These are phyloP conservation scores for Filobasidium uniguttulatum DNA, from an alignment of 1,284 basidiomycete species.

Conservation along the genomic window DNA sequence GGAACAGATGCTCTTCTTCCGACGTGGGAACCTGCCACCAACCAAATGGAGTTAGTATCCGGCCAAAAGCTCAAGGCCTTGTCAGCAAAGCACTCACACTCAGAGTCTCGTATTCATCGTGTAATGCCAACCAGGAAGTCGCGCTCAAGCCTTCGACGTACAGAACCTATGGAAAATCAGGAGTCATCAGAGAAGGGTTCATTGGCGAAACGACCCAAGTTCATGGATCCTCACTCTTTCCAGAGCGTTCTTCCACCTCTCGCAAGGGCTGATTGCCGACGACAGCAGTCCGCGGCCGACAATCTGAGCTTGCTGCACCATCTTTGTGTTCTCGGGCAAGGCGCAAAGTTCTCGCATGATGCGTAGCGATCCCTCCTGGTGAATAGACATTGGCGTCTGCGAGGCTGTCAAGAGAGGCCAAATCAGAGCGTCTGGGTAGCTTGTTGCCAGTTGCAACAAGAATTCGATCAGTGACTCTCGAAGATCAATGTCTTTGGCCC, in stretches of 20 bases:
- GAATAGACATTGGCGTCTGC: conserved; percentile 25
- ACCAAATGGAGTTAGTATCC: neutral
- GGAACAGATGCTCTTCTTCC: conserved; percentile 13
- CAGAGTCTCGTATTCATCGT: conserved; percentile 12
- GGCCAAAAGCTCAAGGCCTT: neutral
- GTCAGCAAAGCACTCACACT: neutral
- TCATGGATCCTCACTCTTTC: conserved; percentile 1
- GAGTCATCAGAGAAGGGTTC: neutral
- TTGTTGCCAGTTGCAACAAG: conserved; percentile 24
- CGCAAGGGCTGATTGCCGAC: conserved; percentile 24
- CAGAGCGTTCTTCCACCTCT: conserved; percentile 28
- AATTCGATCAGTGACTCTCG: conserved; percentile 24
- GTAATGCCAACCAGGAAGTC: conserved; percentile 7
- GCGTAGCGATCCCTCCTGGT: conserved; percentile 25
- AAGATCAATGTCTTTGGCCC: conserved; percentile 23
- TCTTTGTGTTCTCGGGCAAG: conserved; percentile 21
- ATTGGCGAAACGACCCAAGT: neutral
- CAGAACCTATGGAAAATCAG: neutral
- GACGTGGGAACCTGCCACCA: conserved; percentile 11
- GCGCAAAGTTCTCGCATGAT: conserved; percentile 30
- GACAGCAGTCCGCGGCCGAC: conserved; percentile 29
- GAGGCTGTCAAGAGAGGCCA: conserved; percentile 32
- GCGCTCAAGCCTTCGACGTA: conserved; percentile 15
- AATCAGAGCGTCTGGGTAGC: conserved; percentile 31
- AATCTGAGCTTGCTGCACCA: conserved; percentile 28